Conservation (phyloP, 2,329 filamentous ascomycete genomes). For the Fusarium palustre region DNA sequence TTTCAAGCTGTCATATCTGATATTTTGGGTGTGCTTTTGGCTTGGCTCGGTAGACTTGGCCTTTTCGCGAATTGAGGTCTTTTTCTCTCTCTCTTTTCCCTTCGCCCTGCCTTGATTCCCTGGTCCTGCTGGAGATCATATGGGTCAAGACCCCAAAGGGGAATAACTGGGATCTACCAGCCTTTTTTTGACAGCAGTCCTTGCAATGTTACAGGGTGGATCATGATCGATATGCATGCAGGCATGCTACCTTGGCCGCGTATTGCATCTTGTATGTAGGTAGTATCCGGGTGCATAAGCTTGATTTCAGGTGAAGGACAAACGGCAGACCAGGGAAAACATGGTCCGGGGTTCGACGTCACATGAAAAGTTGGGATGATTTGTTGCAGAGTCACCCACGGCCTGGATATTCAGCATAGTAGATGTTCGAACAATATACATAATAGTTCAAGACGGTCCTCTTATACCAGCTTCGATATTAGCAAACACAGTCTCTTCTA, state of each 20-base stretch:
- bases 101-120: not conserved
- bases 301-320: slow-evolving; percentile 6
- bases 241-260: not conserved
- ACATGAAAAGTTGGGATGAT: not conserved
- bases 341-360: not conserved
- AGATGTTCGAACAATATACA: not conserved
- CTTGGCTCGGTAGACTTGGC: not conserved
- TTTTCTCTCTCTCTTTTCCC: not conserved
- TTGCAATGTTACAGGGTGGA: not conserved
- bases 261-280: not conserved
- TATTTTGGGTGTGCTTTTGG: not conserved
- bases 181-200: not conserved
- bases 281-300: not conserved
- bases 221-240: not conserved
- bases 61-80: not conserved
- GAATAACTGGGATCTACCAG: not conserved
- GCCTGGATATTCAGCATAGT: not conserved
- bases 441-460: not conserved
- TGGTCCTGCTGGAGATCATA: not conserved
- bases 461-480: not conserved
- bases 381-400: not conserved
- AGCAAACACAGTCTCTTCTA: not conserved
- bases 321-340: not conserved
- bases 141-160: not conserved
- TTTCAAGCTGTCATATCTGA: not conserved